Evolutionary conservation across 2,329 filamentous ascomycete species (phyloP), one percentile per base, ranked within the genome.

Genomic region (Harringtonia aguacate): DNA sequence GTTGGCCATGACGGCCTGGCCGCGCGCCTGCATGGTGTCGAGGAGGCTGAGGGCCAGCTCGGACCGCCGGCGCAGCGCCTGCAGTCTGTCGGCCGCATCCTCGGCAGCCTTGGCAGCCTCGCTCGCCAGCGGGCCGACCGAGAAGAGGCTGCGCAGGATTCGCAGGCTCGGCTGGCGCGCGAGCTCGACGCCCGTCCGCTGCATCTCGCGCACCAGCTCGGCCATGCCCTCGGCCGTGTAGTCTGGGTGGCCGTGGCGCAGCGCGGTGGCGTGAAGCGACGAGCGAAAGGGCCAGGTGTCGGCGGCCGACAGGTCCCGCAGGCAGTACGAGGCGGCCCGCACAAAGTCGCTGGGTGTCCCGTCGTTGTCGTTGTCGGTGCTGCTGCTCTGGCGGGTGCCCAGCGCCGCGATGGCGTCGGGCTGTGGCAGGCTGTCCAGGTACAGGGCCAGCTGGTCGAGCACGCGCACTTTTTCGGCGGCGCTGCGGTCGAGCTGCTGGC

Each of bases 11-110:
- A 73, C 55, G 3, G 56, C 48, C 44, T 71, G 56, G 17, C 67
- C 65, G 9, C 70, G 66, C 49, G 69, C 66, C 36, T 67, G 59
- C 41, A 72, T 64, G 6, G 65, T 66, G 14, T 62, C 56, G 8
- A 74, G 55, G 13, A 75, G 53, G 28, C 65, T 56, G 36, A 70
- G 61, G 3, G 68, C 61, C 5, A 73, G 53, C 18, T 57, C 51
- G 1, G 67, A 55, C 34, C 65, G 61, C 17, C 58, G 46, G 4
- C 49, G 46, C 6, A 57, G 38, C 53, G 53, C n/a, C n/a, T n/a
- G n/a, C n/a, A n/a, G n/a, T n/a, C n/a, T 50, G 15, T 10, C 20
- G 18, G 4, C 55, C 52, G n/a, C n/a, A n/a, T n/a, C n/a, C n/a
- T n/a, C n/a, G n/a, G n/a, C n/a, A n/a, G n/a, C n/a, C n/a, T n/a